A percentile compares a stretch with the other conserved stretches of the same genome.
Evolutionary conservation across 768 basidiomycete genomes (phyloP).

Genomic region (Auricularia sp.): DNA sequence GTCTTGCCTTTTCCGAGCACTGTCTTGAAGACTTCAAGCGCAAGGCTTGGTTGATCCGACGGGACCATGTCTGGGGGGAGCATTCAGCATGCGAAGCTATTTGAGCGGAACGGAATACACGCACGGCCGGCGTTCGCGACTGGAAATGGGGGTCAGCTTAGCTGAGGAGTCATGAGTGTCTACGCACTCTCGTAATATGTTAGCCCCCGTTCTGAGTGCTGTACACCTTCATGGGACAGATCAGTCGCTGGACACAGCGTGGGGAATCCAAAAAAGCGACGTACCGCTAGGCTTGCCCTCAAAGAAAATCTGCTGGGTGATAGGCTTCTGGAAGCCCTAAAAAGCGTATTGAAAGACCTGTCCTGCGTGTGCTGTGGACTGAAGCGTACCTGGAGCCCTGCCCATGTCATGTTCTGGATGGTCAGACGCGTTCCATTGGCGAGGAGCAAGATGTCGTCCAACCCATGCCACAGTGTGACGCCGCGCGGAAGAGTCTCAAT

Average conservation of each 20-base stretch:
- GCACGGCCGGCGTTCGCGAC: conserved; percentile 3
- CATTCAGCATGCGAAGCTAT: not conserved
- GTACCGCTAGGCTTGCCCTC: not conserved
- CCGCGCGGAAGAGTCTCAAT: conserved; percentile 6
- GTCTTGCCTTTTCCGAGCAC: conserved; percentile 1
- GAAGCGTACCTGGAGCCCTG: not conserved
- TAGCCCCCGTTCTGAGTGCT: not conserved
- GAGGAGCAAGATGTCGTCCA: conserved; percentile 6
- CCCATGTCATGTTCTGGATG: conserved; percentile 7
- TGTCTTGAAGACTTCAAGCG: conserved; percentile 4
- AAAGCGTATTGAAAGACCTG: not conserved
- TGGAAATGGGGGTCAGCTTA: not conserved
- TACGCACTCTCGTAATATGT: not conserved
- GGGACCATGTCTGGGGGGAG: conserved; percentile 5
- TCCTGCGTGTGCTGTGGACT: not conserved
- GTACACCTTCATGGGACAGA: not conserved
- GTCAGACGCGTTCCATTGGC: conserved; percentile 7
- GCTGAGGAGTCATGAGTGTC: not conserved
- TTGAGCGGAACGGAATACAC: not conserved
- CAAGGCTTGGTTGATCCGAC: conserved; percentile 3
- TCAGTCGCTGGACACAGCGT: not conserved
- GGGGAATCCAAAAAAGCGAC: too few species aligned
- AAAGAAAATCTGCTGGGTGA: not conserved
- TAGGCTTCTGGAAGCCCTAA: conserved; percentile 2
- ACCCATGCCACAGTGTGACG: conserved; percentile 9